Percentiles rank a stretch among this genome's conserved stretches.
phyloP scores from a whole-genome alignment of 441 rosid species.

The Bocquillonia castaneifolia region DNA sequence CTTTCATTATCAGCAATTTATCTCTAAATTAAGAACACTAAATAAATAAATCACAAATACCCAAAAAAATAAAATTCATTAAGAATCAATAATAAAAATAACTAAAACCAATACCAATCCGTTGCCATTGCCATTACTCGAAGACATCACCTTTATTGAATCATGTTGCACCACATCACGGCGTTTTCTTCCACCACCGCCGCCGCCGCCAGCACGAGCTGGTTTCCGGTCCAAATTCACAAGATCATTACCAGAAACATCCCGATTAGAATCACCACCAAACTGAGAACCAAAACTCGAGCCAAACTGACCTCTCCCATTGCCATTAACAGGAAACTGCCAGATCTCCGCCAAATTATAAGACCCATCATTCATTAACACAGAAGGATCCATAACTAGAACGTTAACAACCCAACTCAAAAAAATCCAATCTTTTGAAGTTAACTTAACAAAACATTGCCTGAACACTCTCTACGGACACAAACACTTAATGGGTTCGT shows the following conservation, averaged over 20 bases:
- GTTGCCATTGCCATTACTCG: constrained; percentile 39
- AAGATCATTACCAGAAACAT: constrained; percentile 36
- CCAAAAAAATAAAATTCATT: constrained; percentile 8
- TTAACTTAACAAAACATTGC: background rate
- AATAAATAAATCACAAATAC: constrained; percentile 13
- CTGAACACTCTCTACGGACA: too few species aligned
- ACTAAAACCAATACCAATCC: constrained; percentile 38
- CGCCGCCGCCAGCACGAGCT: too few species aligned
- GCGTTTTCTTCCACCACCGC: constrained; percentile 49
- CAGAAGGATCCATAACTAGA: constrained; percentile 61
- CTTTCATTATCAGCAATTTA: constrained; percentile 7
- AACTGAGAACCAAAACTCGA: constrained; percentile 32
- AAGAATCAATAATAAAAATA: constrained; percentile 1
- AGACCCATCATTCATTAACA: constrained; percentile 52
- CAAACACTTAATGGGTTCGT: constrained; percentile 14
- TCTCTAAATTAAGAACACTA: constrained; percentile 5
- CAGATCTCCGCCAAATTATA: constrained; percentile 74
- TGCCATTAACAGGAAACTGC: constrained; percentile 59
- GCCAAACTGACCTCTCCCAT: constrained; percentile 37
- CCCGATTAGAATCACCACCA: constrained; percentile 29
- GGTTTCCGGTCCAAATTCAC: constrained; percentile 37
- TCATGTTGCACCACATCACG: constrained; percentile 46
- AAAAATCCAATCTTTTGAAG: background rate
- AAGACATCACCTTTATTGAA: constrained; percentile 43
- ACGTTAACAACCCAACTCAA: constrained; percentile 11